Conservation (phyloP, 148 eudicot genomes). For the Vaccinium vitisidaea region DNA sequence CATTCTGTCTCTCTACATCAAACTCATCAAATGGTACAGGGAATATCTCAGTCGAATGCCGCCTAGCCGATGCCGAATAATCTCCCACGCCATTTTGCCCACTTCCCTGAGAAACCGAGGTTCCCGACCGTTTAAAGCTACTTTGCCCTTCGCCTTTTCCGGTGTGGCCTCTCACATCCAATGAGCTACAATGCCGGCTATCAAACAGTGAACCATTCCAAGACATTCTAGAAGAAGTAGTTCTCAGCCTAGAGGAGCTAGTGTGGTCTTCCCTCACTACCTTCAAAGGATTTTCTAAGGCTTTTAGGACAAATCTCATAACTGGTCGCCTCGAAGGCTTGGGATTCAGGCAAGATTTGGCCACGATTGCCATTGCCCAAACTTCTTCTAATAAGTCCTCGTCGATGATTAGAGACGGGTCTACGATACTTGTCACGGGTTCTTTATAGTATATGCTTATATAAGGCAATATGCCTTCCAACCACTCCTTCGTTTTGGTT, state of each 20-base stretch:
- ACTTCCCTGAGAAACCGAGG: slow-evolving; percentile 62
- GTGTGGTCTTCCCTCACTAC: slow-evolving; percentile 80
- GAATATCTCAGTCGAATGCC: slow-evolving; percentile 68
- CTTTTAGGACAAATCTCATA: slow-evolving; percentile 81
- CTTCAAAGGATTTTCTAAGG: slow-evolving; percentile 87
- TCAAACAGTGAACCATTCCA: slow-evolving; percentile 87
- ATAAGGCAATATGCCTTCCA: slow-evolving; percentile 62
- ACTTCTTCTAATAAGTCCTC: slow-evolving; percentile 97
- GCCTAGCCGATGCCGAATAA: slow-evolving; percentile 50
- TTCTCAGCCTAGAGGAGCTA: slow-evolving; percentile 68
- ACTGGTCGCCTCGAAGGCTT: slow-evolving; percentile 81
- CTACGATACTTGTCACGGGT: slow-evolving; percentile 76
- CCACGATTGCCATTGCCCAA: slow-evolving; percentile 98
- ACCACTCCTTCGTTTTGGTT: slow-evolving; percentile 56
- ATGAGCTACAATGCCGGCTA: slow-evolving; percentile 78
- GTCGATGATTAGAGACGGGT: slow-evolving; percentile 82
- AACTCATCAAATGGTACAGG: slow-evolving; percentile 52
- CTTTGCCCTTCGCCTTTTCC: slow-evolving; percentile 42
- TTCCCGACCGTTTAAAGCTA: slow-evolving; percentile 53
- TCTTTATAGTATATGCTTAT: slow-evolving; percentile 89
- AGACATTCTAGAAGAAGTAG: slow-evolving; percentile 80
- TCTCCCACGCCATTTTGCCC: slow-evolving; percentile 46
- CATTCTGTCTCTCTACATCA: slow-evolving; percentile 42
- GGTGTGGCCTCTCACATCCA: slow-evolving; percentile 26
- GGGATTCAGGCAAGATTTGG: slow-evolving; percentile 88